Conservation (phyloP, 805 yeast species). For the Debaryomyces prosopidis region DNA sequence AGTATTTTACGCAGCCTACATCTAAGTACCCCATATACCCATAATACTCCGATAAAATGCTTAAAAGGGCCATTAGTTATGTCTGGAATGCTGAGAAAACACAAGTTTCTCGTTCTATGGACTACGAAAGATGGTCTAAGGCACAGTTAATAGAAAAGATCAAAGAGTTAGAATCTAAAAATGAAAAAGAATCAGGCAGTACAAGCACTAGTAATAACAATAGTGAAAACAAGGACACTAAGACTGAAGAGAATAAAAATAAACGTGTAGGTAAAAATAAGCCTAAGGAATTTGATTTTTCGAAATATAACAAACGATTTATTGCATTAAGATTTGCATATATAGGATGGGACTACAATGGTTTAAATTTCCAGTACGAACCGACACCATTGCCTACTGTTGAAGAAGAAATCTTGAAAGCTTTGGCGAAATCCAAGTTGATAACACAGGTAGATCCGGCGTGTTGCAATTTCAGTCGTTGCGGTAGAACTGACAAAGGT, state of each 20-base stretch:
- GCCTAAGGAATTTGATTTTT: constrained; percentile 60
- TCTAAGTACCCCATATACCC: neutral
- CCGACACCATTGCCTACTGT: constrained; percentile 83
- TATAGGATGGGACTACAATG: constrained; percentile 93
- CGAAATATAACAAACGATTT: constrained; percentile 60
- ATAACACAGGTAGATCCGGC: constrained; percentile 60
- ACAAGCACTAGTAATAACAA: neutral
- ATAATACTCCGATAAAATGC: constrained; percentile 14
- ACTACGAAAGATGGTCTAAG: constrained; percentile 64
- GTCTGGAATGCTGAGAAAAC: constrained; percentile 19
- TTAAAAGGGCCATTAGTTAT: constrained; percentile 23
- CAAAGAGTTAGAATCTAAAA: constrained; percentile 44
- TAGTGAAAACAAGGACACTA: neutral
- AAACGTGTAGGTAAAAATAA: constrained; percentile 14
- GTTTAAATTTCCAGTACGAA: constrained; percentile 79
- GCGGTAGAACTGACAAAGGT: constrained; percentile 96
- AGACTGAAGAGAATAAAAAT: neutral
- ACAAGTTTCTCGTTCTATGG: constrained; percentile 5
- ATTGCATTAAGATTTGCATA: constrained; percentile 85
- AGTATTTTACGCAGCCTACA: neutral
- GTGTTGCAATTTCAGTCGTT: constrained; percentile 76
- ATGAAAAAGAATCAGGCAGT: neutral
- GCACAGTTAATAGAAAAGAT: constrained; percentile 62
- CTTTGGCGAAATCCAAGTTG: constrained; percentile 64
- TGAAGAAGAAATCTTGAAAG: constrained; percentile 73